Conservation (phyloP, 257 asterid species). For the Solanum chilense region DNA sequence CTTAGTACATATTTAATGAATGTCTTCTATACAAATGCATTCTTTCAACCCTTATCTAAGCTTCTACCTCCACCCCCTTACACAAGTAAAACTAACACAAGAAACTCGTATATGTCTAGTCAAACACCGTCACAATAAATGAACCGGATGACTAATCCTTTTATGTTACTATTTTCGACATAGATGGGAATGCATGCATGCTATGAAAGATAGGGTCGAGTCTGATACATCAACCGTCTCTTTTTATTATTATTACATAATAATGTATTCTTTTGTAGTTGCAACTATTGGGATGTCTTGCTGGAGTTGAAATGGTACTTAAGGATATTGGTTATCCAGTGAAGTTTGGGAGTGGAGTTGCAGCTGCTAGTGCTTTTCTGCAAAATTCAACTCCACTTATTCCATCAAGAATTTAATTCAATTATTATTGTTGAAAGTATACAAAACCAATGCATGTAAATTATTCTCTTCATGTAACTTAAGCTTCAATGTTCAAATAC, state of each 20-base stretch:
- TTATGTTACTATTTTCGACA: neutral
- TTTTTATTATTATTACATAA: neutral
- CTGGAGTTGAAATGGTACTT: constrained; percentile 99
- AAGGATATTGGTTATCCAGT: constrained; percentile 88
- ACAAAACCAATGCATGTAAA: neutral
- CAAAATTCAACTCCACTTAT: constrained; percentile 86
- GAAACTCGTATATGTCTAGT: neutral
- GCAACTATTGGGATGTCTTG: constrained; percentile 94
- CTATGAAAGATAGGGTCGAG: neutral
- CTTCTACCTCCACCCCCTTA: neutral
- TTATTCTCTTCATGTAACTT: neutral
- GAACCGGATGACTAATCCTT: neutral
- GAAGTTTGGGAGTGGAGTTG: constrained; percentile 89
- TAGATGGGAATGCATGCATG: neutral
- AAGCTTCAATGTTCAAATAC: neutral
- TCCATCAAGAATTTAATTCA: constrained; percentile 80
- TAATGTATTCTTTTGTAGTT: constrained; percentile 22
- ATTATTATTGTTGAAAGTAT: neutral
- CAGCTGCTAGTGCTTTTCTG: constrained; percentile 77
- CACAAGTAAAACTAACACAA: neutral
- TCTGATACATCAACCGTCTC: neutral
- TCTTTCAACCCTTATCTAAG: neutral
- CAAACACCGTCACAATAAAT: neutral
- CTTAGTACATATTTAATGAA: neutral
- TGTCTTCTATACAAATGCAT: neutral